These are phyloP conservation scores for Chaetomium sp. DNA, from an alignment of 2,329 filamentous ascomycete species.

Conservation along the genomic window DNA sequence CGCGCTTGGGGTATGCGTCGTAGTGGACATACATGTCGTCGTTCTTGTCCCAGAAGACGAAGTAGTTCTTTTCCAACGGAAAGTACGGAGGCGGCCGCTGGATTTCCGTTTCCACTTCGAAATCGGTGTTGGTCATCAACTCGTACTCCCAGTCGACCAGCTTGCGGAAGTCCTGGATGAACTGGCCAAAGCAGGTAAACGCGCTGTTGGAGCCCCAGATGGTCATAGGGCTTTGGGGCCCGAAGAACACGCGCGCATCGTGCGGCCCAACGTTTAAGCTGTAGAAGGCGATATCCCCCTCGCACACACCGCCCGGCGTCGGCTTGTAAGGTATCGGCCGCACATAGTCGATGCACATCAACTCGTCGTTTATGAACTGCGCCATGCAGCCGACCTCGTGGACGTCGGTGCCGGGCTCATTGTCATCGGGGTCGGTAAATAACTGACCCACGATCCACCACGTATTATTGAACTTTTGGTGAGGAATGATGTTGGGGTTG, in stretches of 20 bases:
- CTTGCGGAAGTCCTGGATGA: slow-evolving; percentile 46
- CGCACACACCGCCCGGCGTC: slow-evolving; percentile 39
- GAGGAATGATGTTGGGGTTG: slow-evolving; percentile 54
- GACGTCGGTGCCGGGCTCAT: slow-evolving; percentile 29
- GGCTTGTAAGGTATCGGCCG: slow-evolving; percentile 39
- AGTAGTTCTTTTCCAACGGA: slow-evolving; percentile 55
- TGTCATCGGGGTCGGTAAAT: slow-evolving; percentile 22
- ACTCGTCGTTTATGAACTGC: slow-evolving; percentile 34
- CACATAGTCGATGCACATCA: slow-evolving; percentile 39
- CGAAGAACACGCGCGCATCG: slow-evolving; percentile 52
- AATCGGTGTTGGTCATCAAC: slow-evolving; percentile 27
- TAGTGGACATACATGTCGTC: slow-evolving; percentile 46
- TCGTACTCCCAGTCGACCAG: slow-evolving; percentile 39
- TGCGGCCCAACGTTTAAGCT: slow-evolving; percentile 46
- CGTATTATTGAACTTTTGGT: slow-evolving; percentile 40
- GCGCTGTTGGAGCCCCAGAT: slow-evolving; percentile 51
- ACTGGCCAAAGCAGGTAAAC: slow-evolving; percentile 51
- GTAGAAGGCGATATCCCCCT: slow-evolving; percentile 37
- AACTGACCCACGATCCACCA: slow-evolving; percentile 49
- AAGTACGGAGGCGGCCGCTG: slow-evolving; percentile 41
- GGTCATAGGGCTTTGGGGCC: slow-evolving; percentile 42
- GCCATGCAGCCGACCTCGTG: slow-evolving; percentile 34
- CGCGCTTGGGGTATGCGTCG: slow-evolving; percentile 43
- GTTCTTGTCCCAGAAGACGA: slow-evolving; percentile 50
- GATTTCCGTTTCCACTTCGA: slow-evolving; percentile 43